Evolutionary conservation across 306 rosid species (phyloP).

Genomic region (Prunus campanulata): DNA sequence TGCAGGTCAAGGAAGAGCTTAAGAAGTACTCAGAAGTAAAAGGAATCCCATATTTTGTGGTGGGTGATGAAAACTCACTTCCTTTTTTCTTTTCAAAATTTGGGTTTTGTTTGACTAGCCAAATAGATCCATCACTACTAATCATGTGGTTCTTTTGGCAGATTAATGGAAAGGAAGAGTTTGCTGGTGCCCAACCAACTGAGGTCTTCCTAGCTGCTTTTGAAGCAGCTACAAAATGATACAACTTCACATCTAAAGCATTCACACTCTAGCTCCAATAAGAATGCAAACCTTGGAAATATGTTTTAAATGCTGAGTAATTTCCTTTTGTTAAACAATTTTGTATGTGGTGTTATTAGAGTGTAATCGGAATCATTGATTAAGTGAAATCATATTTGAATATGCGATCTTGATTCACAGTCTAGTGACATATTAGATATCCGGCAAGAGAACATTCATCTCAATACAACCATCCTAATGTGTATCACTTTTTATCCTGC

Average conservation of each 20-base stretch:
- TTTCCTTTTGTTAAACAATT: not conserved
- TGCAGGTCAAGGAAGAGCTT: slow-evolving; percentile 71
- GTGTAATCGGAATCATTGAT: not conserved
- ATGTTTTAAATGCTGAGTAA: not conserved
- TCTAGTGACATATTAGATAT: not conserved
- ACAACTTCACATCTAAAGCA: not conserved
- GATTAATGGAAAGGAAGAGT: slow-evolving; percentile 60
- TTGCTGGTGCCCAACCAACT: slow-evolving; percentile 69
- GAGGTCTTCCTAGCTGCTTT: slow-evolving; percentile 75
- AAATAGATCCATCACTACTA: not conserved
- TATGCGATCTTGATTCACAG: not conserved
- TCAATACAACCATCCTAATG: not conserved
- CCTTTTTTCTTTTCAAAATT: not conserved
- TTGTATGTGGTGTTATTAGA: not conserved
- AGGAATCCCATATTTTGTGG: slow-evolving; percentile 71
- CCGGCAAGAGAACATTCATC: not conserved
- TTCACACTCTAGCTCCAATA: not conserved
- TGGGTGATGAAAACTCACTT: slow-evolving; percentile 31
- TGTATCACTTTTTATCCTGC: not conserved
- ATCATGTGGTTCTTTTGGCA: slow-evolving; percentile 25
- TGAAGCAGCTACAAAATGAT: slow-evolving; percentile 43
- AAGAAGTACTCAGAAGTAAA: slow-evolving; percentile 44
- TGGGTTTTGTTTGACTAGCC: not conserved
- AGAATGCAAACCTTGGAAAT: not conserved
- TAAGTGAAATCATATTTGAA: not conserved